These are phyloP conservation scores for Penicillium soppii DNA, from an alignment of 495 filamentous ascomycete genomes.

Conservation along the genomic window DNA sequence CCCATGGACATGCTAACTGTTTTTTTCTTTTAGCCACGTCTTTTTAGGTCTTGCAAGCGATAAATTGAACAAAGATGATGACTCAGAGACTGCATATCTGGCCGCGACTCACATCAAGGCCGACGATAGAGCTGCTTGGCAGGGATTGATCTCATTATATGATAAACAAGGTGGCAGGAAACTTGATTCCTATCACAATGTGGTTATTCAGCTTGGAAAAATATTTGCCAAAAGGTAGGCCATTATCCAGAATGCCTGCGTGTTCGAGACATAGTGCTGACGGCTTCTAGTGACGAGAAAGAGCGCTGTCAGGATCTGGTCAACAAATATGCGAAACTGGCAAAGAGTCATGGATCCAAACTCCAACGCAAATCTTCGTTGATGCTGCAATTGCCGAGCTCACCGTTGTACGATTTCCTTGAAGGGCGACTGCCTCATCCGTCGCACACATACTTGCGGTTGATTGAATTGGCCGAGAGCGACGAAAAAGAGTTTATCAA, in stretches of 20 bases:
- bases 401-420: conserved; percentile 73
- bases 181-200: conserved; percentile 71
- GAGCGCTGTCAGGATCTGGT: conserved; percentile 75
- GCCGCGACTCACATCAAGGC: conserved; percentile 65
- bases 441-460: conserved; percentile 72
- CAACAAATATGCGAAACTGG: conserved; percentile 74
- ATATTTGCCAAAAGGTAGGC: conserved; percentile 67
- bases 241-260: neutral
- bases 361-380: conserved; percentile 71
- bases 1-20: conserved; percentile 7
- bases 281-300: conserved; percentile 51
- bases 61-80: conserved; percentile 65
- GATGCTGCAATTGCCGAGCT: conserved; percentile 71
- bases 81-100: conserved; percentile 74
- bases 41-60: conserved; percentile 81
- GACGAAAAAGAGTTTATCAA: conserved; percentile 93
- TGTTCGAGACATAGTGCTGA: neutral
- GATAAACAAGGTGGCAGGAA: conserved; percentile 69
- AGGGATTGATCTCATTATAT: conserved; percentile 84
- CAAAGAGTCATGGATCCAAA: conserved; percentile 67
- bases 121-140: conserved; percentile 74
- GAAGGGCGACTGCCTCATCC: conserved; percentile 86
- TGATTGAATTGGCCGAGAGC: conserved; percentile 81
- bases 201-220: conserved; percentile 67
- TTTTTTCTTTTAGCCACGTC: conserved; percentile 55